Evolutionary conservation across 208 protist genomes (phyloP).

Genomic region (Angomonas ambiguus): DNA sequence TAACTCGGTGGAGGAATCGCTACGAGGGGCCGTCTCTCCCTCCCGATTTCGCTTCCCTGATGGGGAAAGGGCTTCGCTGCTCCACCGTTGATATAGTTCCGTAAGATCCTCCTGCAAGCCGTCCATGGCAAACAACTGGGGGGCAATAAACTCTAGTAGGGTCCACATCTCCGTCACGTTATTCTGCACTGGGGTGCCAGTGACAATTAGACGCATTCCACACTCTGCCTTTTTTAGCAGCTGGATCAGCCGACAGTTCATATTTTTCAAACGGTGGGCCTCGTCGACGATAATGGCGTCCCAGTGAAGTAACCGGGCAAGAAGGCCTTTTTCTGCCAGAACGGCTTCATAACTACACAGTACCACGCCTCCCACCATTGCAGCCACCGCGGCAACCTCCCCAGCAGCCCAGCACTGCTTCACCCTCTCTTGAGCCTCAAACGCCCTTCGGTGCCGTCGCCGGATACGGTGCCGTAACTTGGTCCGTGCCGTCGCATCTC

Average conservation of each 20-base stretch:
- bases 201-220: slow-evolving; percentile 93
- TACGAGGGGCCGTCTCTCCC: background rate
- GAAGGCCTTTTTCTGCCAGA: slow-evolving; percentile 32
- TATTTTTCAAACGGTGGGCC: slow-evolving; percentile 94
- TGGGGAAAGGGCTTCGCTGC: slow-evolving; percentile 81
- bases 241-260: slow-evolving; percentile 77
- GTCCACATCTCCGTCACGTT: slow-evolving; percentile 97
- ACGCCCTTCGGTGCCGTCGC: slow-evolving; percentile 34
- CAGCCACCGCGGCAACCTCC: slow-evolving; percentile 7
- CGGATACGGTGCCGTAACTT: slow-evolving; percentile 47
- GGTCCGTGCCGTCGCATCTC: slow-evolving; percentile 17
- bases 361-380: slow-evolving; percentile 49
- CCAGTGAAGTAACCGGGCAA: slow-evolving; percentile 28
- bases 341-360: slow-evolving; percentile 95
- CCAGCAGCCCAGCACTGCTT: slow-evolving; percentile 13
- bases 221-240: slow-evolving; percentile 90
- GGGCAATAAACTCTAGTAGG: slow-evolving; percentile 97
- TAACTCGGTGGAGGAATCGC: background rate
- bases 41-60: slow-evolving; percentile 20
- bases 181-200: slow-evolving; percentile 97
- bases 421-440: slow-evolving; percentile 27
- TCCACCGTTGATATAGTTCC: slow-evolving; percentile 20
- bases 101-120: slow-evolving; percentile 26
- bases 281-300: slow-evolving; percentile 89
- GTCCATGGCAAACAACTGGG: slow-evolving; percentile 81